phyloP scores from a whole-genome alignment of 2,329 filamentous ascomycete species.

The Claviceps pazoutovae region DNA sequence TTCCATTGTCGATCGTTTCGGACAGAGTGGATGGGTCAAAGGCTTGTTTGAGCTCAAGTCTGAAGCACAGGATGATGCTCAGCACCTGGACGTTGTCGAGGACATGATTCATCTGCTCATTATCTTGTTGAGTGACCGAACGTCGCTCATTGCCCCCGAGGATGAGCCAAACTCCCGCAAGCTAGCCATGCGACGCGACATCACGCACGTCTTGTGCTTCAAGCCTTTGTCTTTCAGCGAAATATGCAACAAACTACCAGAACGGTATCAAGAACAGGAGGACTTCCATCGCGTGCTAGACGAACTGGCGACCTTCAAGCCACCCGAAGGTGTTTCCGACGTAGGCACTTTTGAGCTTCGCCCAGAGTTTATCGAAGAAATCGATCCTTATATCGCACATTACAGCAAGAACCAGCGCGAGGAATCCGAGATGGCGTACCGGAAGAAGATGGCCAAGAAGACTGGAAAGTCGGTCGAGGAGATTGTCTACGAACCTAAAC shows the following conservation, averaged over 20 bases:
- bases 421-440: conserved; percentile 83
- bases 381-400: conserved; percentile 92
- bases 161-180: conserved; percentile 52
- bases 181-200: conserved; percentile 69
- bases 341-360: conserved; percentile 90
- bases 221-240: conserved; percentile 93
- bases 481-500: conserved; percentile 80
- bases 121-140: conserved; percentile 77
- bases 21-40: conserved; percentile 75
- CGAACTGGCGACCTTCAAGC: conserved; percentile 76
- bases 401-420: conserved; percentile 96
- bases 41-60: conserved; percentile 63
- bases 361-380: conserved; percentile 67
- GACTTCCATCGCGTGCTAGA: conserved; percentile 75
- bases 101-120: conserved; percentile 93
- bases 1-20: conserved; percentile 83
- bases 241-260: conserved; percentile 70
- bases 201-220: conserved; percentile 90
- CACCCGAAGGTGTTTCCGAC: conserved; percentile 83
- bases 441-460: conserved; percentile 73
- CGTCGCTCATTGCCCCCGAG: conserved; percentile 56
- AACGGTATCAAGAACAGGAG: conserved; percentile 79
- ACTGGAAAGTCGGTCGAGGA: conserved; percentile 69
- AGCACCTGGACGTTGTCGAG: conserved; percentile 86
- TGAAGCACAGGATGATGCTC: conserved; percentile 66